Evolutionary conservation across 2,329 filamentous ascomycete species (phyloP), one percentile per base, ranked within the genome.

Genomic region (Cordyceps militaris): DNA sequence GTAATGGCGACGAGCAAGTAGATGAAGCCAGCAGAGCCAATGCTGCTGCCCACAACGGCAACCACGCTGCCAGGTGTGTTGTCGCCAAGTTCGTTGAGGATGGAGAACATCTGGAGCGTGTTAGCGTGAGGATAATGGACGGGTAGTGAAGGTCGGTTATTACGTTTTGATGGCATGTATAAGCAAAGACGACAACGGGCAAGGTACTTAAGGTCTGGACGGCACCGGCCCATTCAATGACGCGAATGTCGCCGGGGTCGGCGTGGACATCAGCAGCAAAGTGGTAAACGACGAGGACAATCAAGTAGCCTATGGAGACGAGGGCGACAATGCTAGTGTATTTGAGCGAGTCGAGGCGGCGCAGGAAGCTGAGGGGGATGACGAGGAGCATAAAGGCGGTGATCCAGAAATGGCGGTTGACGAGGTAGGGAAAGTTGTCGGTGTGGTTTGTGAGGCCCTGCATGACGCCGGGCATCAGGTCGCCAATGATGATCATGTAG

Each of bases 161-260:
- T 75, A 94, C 90, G 70, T 99, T 99, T 68, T 99, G 94, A 72
- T 99, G 94, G 70, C 94, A 99, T 1, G 94, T 99, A 71, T 97
- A 99, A n/a, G 93, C 94, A 77, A 99, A 99, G 2, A 99, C 90
- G 58, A 97, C 92, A 55, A 99, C 91, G 0, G 94, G 94, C 62
- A 99, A 84, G 61, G 89, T 92, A 64, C 90, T 91, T 55, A 99
- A 78, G 7, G 88, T 86, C 36, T 88, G 82, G 10, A 96, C 79
- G 3, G 89, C 79, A 8, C 93, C 90, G 44, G 85, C 87, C 87
- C 91, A 96, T 61, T 83, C 76, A 61, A 97, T 79, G 30, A 91
- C 75, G 50, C 88, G 84, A 60, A 99, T 84, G 10, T 86, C 82
- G 13, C 89, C 87, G 55, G 90, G 83, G 54, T 88, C 84, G 19